phyloP scores from a whole-genome alignment of 2,329 filamentous ascomycete genomes.

The Xylaria sp. region DNA sequence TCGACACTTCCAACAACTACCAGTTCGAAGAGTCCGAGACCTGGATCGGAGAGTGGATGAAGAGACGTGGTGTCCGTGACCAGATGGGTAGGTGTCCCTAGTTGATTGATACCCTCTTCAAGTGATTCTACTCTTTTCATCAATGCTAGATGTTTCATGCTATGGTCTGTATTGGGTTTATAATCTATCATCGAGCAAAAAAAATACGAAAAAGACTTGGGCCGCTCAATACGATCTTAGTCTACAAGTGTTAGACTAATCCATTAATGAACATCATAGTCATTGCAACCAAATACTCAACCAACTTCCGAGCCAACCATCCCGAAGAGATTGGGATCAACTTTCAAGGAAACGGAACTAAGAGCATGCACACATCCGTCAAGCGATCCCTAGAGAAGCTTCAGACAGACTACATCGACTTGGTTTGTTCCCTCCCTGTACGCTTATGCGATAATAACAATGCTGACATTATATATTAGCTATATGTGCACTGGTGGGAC shows the following conservation, averaged over 20 bases:
- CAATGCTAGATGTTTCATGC: neutral
- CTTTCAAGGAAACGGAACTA: conserved; percentile 64
- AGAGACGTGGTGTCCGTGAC: conserved; percentile 66
- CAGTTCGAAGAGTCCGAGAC: conserved; percentile 66
- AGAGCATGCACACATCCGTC: conserved; percentile 63
- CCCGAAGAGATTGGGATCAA: conserved; percentile 55
- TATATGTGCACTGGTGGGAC: conserved; percentile 72
- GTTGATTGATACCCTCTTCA: neutral
- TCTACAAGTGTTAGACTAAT: neutral
- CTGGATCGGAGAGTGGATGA: conserved; percentile 76
- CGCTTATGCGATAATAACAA: neutral
- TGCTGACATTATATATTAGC: conserved; percentile 41
- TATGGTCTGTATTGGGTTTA: neutral
- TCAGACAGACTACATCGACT: conserved; percentile 72
- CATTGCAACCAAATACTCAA: conserved; percentile 72
- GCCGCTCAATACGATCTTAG: neutral
- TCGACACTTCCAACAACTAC: conserved; percentile 75
- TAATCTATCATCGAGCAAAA: neutral
- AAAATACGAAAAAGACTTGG: neutral
- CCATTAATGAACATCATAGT: conserved; percentile 48
- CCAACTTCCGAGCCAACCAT: conserved; percentile 56
- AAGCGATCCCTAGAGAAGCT: conserved; percentile 64
- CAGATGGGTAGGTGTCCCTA: conserved; percentile 58
- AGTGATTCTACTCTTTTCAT: neutral
- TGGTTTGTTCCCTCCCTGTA: conserved; percentile 47